Conservation (phyloP, 495 filamentous ascomycete genomes). For the Penicillium alfredii region DNA sequence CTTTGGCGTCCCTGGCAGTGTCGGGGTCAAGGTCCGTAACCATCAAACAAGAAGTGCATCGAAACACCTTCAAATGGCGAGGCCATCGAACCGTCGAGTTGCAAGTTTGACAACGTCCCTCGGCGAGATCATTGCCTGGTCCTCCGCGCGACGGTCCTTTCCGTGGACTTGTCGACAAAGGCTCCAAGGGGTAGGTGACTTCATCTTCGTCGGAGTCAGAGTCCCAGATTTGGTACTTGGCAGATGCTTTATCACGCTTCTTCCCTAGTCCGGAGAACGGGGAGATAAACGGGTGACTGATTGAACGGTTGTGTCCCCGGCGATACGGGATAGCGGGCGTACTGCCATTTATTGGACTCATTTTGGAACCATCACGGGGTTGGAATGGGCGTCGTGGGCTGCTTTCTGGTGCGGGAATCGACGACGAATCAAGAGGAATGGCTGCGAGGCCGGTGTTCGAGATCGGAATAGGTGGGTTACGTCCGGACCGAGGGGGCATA, state of each 20-base stretch:
- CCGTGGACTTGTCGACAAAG: slow-evolving; percentile 25
- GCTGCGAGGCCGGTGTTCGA: slow-evolving; percentile 18
- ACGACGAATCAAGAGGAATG: slow-evolving; percentile 16
- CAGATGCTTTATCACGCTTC: slow-evolving; percentile 37
- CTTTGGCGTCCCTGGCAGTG: slow-evolving; percentile 16
- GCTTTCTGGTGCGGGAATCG: slow-evolving; percentile 10
- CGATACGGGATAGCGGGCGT: slow-evolving; percentile 19
- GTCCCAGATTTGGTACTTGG: slow-evolving; percentile 30
- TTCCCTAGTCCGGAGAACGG: slow-evolving; percentile 50
- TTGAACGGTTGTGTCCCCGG: slow-evolving; percentile 58
- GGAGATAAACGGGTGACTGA: slow-evolving; percentile 71
- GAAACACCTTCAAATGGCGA: slow-evolving; percentile 64
- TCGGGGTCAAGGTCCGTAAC: slow-evolving; percentile 72
- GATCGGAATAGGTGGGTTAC: slow-evolving; percentile 29
- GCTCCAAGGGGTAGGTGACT: slow-evolving; percentile 25
- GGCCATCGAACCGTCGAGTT: slow-evolving; percentile 80
- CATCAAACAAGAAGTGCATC: slow-evolving; percentile 80
- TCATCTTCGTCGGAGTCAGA: slow-evolving; percentile 41
- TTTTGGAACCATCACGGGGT: slow-evolving; percentile 28
- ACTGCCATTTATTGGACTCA: slow-evolving; percentile 18
- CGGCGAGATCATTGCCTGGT: slow-evolving; percentile 41
- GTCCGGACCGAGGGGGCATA: slow-evolving; percentile 38
- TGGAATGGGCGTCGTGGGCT: slow-evolving; percentile 16
- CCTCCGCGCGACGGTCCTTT: slow-evolving; percentile 25
- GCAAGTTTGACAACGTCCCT: slow-evolving; percentile 77